Conservation (phyloP, 179 eudicot species). For the Silene coronaria region DNA sequence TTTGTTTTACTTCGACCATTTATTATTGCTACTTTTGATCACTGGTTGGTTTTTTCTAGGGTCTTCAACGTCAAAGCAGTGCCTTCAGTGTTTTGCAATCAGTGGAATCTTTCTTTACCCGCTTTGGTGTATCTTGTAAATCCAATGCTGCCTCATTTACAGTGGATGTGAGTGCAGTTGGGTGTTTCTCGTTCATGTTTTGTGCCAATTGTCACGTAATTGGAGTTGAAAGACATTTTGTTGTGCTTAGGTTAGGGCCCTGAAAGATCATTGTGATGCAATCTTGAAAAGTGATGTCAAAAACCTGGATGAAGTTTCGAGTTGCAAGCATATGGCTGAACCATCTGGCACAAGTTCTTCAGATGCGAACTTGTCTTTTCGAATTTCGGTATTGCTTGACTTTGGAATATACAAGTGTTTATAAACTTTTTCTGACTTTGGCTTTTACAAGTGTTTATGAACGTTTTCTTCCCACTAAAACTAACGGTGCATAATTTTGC, state of each 20-base stretch:
- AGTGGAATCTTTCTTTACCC: slow-evolving; percentile 49
- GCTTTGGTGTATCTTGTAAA: slow-evolving; percentile 55
- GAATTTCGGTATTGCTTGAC: slow-evolving; percentile 46
- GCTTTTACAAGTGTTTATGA: background rate
- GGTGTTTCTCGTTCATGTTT: slow-evolving; percentile 2
- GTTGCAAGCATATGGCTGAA: slow-evolving; percentile 19
- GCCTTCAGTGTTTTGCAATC: slow-evolving; percentile 67
- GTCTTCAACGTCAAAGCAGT: slow-evolving; percentile 62
- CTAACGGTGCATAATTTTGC: background rate
- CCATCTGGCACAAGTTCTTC: slow-evolving; percentile 24
- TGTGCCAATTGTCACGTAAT: background rate
- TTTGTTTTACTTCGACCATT: background rate
- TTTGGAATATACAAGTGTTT: background rate
- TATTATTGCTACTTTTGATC: background rate
- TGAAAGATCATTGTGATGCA: slow-evolving; percentile 44
- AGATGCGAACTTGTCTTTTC: slow-evolving; percentile 33
- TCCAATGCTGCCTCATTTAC: slow-evolving; percentile 50
- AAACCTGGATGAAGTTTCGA: slow-evolving; percentile 24
- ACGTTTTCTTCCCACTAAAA: background rate
- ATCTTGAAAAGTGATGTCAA: slow-evolving; percentile 41
- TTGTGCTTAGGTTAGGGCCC: slow-evolving; percentile 40
- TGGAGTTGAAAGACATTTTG: background rate
- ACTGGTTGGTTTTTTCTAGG: slow-evolving; percentile 35
- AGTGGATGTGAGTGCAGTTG: slow-evolving; percentile 51
- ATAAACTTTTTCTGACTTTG: background rate